Evolutionary conservation across 2,329 filamentous ascomycete genomes (phyloP).

Genomic region (Ilyonectria robusta): DNA sequence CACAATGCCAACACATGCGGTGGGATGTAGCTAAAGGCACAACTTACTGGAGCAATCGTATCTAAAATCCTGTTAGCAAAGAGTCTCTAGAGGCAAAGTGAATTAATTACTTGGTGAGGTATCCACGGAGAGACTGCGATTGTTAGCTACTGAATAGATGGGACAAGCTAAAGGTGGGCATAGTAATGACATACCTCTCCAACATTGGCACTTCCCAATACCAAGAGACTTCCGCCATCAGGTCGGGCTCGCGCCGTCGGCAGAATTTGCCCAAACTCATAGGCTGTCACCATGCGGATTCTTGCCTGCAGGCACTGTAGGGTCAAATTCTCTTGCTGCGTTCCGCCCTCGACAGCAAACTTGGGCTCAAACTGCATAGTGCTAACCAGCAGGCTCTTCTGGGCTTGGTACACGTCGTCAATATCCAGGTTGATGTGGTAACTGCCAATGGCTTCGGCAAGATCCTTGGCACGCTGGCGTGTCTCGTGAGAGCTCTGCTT

Average conservation of each 20-base stretch:
- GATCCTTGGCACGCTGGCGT: conserved; percentile 72
- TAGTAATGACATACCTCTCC: conserved; percentile 37
- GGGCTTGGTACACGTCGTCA: conserved; percentile 74
- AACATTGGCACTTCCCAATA: conserved; percentile 49
- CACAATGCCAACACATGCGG: not conserved
- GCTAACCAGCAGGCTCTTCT: conserved; percentile 70
- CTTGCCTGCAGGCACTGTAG: conserved; percentile 78
- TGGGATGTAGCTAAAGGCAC: not conserved
- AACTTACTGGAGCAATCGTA: not conserved
- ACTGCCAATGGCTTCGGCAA: conserved; percentile 74
- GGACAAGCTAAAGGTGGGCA: not conserved
- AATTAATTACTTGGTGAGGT: not conserved
- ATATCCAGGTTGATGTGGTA: conserved; percentile 84
- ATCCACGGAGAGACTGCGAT: conserved; percentile 1
- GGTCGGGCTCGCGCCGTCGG: conserved; percentile 41
- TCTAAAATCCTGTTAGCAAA: not conserved
- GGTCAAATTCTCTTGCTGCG: conserved; percentile 64
- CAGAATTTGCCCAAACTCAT: conserved; percentile 52
- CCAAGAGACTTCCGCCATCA: conserved; percentile 44
- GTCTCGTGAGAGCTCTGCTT: conserved; percentile 78
- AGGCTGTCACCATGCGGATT: conserved; percentile 71
- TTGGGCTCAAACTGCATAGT: conserved; percentile 68
- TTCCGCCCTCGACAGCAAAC: conserved; percentile 72
- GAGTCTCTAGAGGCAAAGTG: not conserved
- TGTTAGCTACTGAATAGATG: not conserved